Conservation (phyloP, 768 basidiomycete species). For the Pisolithus albus region DNA sequence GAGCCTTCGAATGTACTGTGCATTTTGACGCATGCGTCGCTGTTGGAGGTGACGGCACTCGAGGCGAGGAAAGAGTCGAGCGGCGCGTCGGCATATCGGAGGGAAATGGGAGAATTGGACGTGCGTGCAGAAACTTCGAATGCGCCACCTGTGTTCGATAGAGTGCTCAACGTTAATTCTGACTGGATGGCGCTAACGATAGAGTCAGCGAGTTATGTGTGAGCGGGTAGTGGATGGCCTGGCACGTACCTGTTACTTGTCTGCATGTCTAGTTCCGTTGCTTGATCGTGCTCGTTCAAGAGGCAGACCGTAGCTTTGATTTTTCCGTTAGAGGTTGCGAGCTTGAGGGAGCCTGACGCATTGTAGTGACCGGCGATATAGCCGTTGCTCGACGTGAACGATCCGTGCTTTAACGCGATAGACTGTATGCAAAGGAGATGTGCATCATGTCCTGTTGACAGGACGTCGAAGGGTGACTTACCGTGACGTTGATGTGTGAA, state of each 20-base stretch:
- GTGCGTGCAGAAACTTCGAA: constrained; percentile 30
- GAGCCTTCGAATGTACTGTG: constrained; percentile 35
- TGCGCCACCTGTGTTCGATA: constrained; percentile 14
- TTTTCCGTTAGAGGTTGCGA: constrained; percentile 30
- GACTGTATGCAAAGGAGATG: constrained; percentile 19
- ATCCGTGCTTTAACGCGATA: constrained; percentile 16
- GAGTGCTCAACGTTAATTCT: constrained; percentile 22
- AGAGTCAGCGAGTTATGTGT: not conserved
- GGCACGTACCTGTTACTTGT: constrained; percentile 18
- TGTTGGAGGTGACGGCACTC: constrained; percentile 30
- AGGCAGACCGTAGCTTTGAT: constrained; percentile 26
- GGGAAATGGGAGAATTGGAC: constrained; percentile 26
- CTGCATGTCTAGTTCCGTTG: constrained; percentile 11
- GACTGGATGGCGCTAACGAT: constrained; percentile 15
- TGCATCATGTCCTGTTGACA: not conserved
- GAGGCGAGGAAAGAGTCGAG: constrained; percentile 25
- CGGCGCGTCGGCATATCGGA: constrained; percentile 27
- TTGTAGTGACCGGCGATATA: constrained; percentile 34
- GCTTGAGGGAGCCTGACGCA: constrained; percentile 16
- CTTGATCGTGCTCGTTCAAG: not conserved
- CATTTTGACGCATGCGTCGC: constrained; percentile 18
- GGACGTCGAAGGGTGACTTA: constrained; percentile 10
- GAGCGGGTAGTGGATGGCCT: too few species aligned
- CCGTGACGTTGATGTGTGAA: constrained; percentile 21
- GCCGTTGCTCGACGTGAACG: constrained; percentile 27